phyloP scores from a whole-genome alignment of 176 grass and related monocot species.

The Aegilops tauschii region DNA sequence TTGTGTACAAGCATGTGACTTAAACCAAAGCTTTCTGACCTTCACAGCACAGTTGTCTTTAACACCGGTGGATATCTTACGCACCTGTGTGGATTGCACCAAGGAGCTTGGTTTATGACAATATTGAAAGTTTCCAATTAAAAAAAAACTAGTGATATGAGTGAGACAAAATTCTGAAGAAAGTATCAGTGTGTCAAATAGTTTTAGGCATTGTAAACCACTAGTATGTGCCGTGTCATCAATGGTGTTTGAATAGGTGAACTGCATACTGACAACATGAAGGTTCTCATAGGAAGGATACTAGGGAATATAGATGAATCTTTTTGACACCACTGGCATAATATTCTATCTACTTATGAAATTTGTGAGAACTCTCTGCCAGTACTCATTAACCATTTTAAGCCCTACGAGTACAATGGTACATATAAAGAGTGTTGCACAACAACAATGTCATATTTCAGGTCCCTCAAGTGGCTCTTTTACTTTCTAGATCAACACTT shows the following conservation, averaged over 20 bases:
- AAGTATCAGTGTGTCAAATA: not conserved
- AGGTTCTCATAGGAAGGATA: not conserved
- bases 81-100: constrained; percentile 45
- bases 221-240: not conserved
- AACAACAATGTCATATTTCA: not conserved
- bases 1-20: constrained; percentile 3
- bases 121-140: not conserved
- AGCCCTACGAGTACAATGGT: too few species aligned
- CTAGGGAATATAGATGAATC: not conserved
- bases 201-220: not conserved
- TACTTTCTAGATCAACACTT: not conserved
- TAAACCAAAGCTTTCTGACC: constrained; percentile 77
- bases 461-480: not conserved
- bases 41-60: constrained; percentile 84
- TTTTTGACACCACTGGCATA: not conserved
- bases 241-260: not conserved
- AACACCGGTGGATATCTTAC: constrained; percentile 76
- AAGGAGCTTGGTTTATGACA: not conserved
- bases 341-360: not conserved
- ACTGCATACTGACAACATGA: not conserved
- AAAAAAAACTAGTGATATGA: not conserved
- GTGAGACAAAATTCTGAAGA: not conserved
- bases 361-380: not conserved
- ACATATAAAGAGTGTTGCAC: too few species aligned
- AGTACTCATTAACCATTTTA: not conserved